phyloP scores from a whole-genome alignment of 2,329 filamentous ascomycete species.

The Penicillium oxalicum region DNA sequence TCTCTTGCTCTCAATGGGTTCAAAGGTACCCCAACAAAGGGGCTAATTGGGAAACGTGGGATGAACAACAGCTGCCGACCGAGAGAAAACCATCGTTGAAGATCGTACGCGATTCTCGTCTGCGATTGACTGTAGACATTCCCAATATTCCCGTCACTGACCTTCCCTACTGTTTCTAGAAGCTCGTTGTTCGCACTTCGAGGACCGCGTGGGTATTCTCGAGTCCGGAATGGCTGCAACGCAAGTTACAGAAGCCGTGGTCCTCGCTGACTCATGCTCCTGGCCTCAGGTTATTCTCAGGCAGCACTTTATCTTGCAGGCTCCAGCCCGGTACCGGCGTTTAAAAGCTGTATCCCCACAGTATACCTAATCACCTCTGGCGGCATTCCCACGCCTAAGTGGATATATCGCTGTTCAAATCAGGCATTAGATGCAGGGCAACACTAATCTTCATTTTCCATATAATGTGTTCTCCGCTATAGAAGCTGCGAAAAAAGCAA shows the following conservation, averaged over 20 bases:
- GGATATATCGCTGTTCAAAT: no score
- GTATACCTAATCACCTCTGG: no score
- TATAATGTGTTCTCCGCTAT: no score
- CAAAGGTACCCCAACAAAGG: not conserved
- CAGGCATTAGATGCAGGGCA: no score
- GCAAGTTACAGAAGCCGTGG: constrained; percentile 32
- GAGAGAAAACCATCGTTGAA: constrained; percentile 4
- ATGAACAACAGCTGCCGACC: constrained; percentile 1
- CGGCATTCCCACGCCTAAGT: no score
- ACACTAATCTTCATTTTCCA: no score
- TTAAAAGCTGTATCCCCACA: no score
- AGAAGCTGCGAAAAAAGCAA: no score
- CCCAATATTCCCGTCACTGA: constrained; percentile 17
- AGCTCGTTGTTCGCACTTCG: constrained; percentile 30
- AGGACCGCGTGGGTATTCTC: constrained; percentile 41
- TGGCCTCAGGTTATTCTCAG: not conserved
- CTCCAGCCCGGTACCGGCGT: no score
- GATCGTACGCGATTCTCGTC: not conserved
- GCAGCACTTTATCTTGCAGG: not conserved
- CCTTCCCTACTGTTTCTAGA: constrained; percentile 23
- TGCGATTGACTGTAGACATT: constrained; percentile 6
- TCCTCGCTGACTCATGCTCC: constrained; percentile 21
- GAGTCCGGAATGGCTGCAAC: constrained; percentile 38
- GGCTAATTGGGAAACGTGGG: not conserved
- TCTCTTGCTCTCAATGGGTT: not conserved